A percentile compares a stretch with the other conserved stretches of the same genome.
phyloP scores from a whole-genome alignment of 441 rosid genomes.

The Arabidopsis hybrid region DNA sequence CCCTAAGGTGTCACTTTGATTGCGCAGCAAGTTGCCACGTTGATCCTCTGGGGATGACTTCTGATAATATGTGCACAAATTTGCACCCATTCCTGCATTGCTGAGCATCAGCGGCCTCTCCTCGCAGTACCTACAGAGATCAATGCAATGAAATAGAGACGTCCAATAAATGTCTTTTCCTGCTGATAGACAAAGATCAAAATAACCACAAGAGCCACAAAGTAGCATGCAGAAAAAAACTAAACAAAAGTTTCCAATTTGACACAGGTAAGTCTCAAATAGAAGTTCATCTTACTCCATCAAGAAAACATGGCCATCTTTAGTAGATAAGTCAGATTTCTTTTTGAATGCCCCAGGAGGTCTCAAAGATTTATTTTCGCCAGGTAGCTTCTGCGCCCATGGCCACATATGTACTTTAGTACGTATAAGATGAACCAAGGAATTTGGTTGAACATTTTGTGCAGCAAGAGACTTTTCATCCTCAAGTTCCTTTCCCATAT shows the following conservation, averaged over 20 bases:
- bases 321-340: slow-evolving; percentile 96
- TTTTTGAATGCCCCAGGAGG: slow-evolving; percentile 99
- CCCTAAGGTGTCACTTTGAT: slow-evolving; percentile 70
- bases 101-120: slow-evolving; percentile 94
- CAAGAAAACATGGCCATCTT: slow-evolving; percentile 95
- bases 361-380: slow-evolving; percentile 88
- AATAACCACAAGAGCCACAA: slow-evolving; percentile 19
- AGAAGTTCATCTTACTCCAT: slow-evolving; percentile 81
- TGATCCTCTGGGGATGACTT: slow-evolving; percentile 85
- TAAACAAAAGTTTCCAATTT: slow-evolving; percentile 20
- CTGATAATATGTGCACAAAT: slow-evolving; percentile 92
- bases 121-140: slow-evolving; percentile 83
- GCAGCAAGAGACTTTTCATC: slow-evolving; percentile 79
- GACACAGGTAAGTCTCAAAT: slow-evolving; percentile 29
- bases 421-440: slow-evolving; percentile 94
- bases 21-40: slow-evolving; percentile 60
- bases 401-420: slow-evolving; percentile 86
- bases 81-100: slow-evolving; percentile 98
- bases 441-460: slow-evolving; percentile 91
- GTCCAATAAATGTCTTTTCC: slow-evolving; percentile 10
- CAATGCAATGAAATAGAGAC: slow-evolving; percentile 17
- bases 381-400: slow-evolving; percentile 88
- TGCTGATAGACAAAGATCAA: slow-evolving; percentile 15
- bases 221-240: slow-evolving; percentile 13
- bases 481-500: slow-evolving; percentile 93